Conservation (phyloP, 176 grass and related monocot genomes). For the Aechmea fasciata region DNA sequence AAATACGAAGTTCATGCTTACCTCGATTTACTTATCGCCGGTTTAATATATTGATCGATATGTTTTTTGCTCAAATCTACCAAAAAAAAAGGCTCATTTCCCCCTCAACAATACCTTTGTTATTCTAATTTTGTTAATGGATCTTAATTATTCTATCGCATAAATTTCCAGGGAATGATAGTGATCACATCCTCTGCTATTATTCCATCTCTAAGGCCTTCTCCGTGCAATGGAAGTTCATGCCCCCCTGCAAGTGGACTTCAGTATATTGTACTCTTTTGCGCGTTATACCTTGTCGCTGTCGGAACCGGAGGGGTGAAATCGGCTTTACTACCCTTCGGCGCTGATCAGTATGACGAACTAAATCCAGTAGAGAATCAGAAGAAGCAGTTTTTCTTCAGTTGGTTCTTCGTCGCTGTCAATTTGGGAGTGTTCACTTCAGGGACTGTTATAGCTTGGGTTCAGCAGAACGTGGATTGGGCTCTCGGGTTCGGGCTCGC, state of each 20-base stretch:
- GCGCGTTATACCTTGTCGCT: slow-evolving; percentile 58
- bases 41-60: too few species aligned
- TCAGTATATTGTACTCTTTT: slow-evolving; percentile 67
- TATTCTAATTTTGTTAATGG: background rate
- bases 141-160: slow-evolving; percentile 7
- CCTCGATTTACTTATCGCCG: background rate
- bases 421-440: slow-evolving; percentile 74
- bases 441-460: slow-evolving; percentile 68
- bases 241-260: slow-evolving; percentile 60
- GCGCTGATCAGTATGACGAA: slow-evolving; percentile 81
- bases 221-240: slow-evolving; percentile 44
- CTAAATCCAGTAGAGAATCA: slow-evolving; percentile 47
- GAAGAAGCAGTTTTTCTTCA: slow-evolving; percentile 77
- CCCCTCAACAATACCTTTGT: background rate
- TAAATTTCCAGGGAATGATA: slow-evolving; percentile 58
- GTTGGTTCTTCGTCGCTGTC: slow-evolving; percentile 65
- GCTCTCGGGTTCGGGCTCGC: slow-evolving; percentile 76
- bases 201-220: slow-evolving; percentile 53
- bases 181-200: slow-evolving; percentile 55
- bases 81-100: background rate
- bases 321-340: slow-evolving; percentile 72
- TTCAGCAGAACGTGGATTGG: slow-evolving; percentile 80
- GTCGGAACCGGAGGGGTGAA: slow-evolving; percentile 70
- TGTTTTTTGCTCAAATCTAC: too few species aligned
- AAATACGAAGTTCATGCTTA: background rate